These are phyloP conservation scores for Trichosporon faecale DNA, from an alignment of 1,284 basidiomycete genomes.

Conservation along the genomic window DNA sequence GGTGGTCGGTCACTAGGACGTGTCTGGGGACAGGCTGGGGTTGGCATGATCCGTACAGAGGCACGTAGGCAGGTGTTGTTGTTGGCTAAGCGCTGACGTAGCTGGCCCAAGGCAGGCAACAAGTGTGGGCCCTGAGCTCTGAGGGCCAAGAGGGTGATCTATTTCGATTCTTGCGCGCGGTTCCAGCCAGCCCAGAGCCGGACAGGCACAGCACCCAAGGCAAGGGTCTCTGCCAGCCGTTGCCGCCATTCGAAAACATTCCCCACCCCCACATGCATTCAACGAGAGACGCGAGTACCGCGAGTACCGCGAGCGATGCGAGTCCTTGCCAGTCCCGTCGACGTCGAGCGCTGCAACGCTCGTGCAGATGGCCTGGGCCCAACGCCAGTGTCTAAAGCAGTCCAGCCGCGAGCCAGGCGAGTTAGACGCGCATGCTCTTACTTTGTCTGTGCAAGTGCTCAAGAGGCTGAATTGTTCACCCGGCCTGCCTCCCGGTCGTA, in stretches of 20 bases:
- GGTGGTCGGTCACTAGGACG: not conserved
- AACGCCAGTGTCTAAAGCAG: too few relatives aligned
- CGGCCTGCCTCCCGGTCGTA: not conserved
- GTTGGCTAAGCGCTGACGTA: constrained; percentile 11
- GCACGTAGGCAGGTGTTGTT: not conserved
- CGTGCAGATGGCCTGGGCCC: constrained; percentile 1
- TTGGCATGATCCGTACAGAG: constrained; percentile 11
- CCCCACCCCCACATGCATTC: constrained; percentile 2
- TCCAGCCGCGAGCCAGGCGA: not conserved
- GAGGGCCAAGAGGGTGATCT: not conserved
- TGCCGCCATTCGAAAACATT: constrained; percentile 4
- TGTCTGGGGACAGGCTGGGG: not conserved
- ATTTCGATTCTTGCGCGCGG: not conserved
- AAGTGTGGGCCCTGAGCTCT: not conserved
- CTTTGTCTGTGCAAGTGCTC: not conserved
- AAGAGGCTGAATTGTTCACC: constrained; percentile 1
- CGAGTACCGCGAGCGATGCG: not conserved
- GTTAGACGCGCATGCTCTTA: not conserved
- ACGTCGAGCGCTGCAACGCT: not conserved
- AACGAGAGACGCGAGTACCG: not conserved
- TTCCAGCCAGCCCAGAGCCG: not conserved
- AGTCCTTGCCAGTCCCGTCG: not conserved
- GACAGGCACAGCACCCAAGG: not conserved
- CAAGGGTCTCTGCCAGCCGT: not conserved
- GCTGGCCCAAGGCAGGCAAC: not conserved